These are phyloP conservation scores for Mycena vitilis DNA, from an alignment of 768 basidiomycete genomes.

Conservation along the genomic window DNA sequence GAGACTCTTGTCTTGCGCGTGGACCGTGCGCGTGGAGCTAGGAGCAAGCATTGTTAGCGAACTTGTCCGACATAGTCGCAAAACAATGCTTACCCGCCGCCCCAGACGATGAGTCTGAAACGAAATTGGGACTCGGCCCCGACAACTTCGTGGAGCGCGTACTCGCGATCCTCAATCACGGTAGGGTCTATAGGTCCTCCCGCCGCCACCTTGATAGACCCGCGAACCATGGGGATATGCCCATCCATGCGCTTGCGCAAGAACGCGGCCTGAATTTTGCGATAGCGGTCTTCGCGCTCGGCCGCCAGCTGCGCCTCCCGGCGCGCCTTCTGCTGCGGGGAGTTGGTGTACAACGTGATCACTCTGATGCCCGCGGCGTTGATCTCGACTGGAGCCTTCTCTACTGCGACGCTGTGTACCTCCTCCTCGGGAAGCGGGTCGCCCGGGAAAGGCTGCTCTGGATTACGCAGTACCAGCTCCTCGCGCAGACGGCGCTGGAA, in stretches of 20 bases:
- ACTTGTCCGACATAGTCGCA: too few relatives aligned
- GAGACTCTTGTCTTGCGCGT: too few relatives aligned
- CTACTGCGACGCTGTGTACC: too few relatives aligned
- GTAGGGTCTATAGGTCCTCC: background rate
- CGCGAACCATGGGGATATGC: background rate
- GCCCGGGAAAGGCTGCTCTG: background rate
- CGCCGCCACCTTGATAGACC: too few relatives aligned
- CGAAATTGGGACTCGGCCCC: background rate
- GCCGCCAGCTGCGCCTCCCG: background rate
- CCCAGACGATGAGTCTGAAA: background rate
- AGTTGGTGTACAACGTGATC: too few relatives aligned
- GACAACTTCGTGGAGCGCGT: background rate
- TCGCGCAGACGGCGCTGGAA: background rate
- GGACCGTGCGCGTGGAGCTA: too few relatives aligned
- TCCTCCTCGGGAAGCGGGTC: slow-evolving; percentile 1
- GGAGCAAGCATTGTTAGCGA: too few relatives aligned
- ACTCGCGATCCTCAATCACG: background rate
- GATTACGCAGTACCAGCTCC: background rate
- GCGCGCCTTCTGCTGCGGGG: background rate
- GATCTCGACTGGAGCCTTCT: too few relatives aligned
- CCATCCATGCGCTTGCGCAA: background rate
- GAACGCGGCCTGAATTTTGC: background rate
- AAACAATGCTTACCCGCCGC: background rate
- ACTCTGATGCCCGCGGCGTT: too few relatives aligned
- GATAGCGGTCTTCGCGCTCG: slow-evolving; percentile 1